These are phyloP conservation scores for Ceratobasidium theobromae DNA, from an alignment of 1,284 basidiomycete species.

Conservation along the genomic window DNA sequence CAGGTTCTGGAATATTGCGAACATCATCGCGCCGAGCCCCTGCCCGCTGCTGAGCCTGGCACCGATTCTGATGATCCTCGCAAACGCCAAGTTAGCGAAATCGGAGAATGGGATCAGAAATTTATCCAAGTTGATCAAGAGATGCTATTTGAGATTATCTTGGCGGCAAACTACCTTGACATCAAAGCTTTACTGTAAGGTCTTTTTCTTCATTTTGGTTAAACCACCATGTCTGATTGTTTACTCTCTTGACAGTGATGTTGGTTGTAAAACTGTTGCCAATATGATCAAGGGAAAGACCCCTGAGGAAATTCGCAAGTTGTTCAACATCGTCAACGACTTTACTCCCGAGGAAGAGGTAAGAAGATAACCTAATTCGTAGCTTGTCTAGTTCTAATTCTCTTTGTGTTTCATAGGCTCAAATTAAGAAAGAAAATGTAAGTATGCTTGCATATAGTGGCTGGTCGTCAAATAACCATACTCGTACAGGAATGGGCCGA, in stretches of 20 bases:
- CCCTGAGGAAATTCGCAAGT: conserved; percentile 92
- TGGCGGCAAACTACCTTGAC: conserved; percentile 99
- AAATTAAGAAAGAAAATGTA: conserved; percentile 99
- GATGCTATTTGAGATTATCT: conserved; percentile 98
- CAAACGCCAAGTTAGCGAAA: conserved; percentile 89
- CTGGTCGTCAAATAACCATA: neutral
- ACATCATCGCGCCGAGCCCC: conserved; percentile 94
- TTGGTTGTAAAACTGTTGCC: conserved; percentile 99
- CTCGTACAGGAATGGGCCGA: conserved; percentile 79
- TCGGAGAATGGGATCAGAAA: conserved; percentile 99
- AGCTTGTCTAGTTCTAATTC: neutral
- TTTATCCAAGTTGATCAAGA: conserved; percentile 97
- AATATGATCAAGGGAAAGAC: conserved; percentile 99
- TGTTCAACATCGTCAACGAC: conserved; percentile 98
- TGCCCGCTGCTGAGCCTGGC: conserved; percentile 84
- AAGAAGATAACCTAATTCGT: conserved; percentile 38
- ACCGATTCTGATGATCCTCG: conserved; percentile 88
- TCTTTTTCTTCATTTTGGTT: conserved; percentile 35
- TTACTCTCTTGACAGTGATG: conserved; percentile 71
- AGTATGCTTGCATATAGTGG: conserved; percentile 42
- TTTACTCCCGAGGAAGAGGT: conserved; percentile 99
- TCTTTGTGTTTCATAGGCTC: conserved; percentile 59
- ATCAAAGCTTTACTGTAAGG: conserved; percentile 96
- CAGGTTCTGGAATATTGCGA: conserved; percentile 99
- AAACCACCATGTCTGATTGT: conserved; percentile 8